Evolutionary conservation across 1,284 basidiomycete genomes (phyloP), one percentile per base, ranked within the genome.

Genomic region (Austroboletus novae-zelandiae): DNA sequence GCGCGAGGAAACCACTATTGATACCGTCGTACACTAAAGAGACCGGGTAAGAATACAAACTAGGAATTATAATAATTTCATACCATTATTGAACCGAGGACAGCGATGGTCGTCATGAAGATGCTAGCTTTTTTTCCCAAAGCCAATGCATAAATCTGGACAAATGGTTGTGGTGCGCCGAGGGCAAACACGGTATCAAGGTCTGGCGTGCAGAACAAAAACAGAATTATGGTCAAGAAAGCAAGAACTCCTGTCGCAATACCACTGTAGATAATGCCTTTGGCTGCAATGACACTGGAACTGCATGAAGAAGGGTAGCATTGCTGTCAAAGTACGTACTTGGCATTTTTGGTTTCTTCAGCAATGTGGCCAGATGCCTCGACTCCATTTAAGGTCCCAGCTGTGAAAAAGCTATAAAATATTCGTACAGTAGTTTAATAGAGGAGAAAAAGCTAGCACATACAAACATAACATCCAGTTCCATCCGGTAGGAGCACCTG

Each of bases 361-460:
- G 90, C 90, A 51, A 94, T 86, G 57, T 94, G 91, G 0, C 91
- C 91, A 15, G 89, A 86, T 0, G 91, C 91, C 66, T 93, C 91
- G 59, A 92, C 94, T 3, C 91, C 91, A 13, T 87, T 91, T 71
- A 94, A 72, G 0, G 85, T 89, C 11, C 90, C 89, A 2, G 89
- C 83, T 1, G 89, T 88, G 67, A 90, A 93, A 15, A 94, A 72
- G 74, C 89, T 91, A 49, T 23, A 47, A 56, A 61, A 27, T 57
- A 25, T 25, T 1, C 6, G 25, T 25, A 25, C 25, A 8, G 5
- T 23, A 8, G 25, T 25, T 25, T 8, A 25, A 25, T 25, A 6
- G 25, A 25, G 6, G 25, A 25, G 25, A 6, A 25, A 25, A 25
- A 25, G 25, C 25, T 25, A 8, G 25, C 25, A 25, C 78, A 48